Evolutionary conservation across 257 asterid genomes (phyloP).

Genomic region (Solanum clarkiae): DNA sequence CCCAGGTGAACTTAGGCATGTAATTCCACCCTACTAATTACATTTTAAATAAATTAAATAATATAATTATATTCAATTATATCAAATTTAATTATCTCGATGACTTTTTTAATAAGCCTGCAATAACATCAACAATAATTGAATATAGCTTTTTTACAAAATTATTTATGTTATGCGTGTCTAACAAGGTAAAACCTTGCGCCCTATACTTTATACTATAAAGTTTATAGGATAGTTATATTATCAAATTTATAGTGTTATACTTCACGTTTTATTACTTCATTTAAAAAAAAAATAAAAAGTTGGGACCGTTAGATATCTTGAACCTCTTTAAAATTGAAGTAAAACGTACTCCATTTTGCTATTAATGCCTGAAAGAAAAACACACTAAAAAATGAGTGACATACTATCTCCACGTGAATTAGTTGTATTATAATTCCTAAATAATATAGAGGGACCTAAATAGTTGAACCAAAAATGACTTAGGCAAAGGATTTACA

Average conservation of each 20-base stretch:
- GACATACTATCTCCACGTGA: not conserved
- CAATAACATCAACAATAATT: not conserved
- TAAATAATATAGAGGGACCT: not conserved
- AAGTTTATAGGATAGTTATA: not conserved
- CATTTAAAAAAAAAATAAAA: not conserved
- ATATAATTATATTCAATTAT: too few species aligned
- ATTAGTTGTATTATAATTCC: not conserved
- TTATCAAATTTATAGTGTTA: not conserved
- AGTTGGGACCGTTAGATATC: not conserved
- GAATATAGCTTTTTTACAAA: not conserved
- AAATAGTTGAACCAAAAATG: not conserved
- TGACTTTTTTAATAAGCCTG: too few species aligned
- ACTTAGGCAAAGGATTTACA: not conserved
- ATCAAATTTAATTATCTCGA: too few species aligned
- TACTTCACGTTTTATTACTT: not conserved
- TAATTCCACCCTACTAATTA: too few species aligned
- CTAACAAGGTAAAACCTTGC: not conserved
- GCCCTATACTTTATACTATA: not conserved
- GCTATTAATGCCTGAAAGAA: not conserved
- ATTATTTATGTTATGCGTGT: not conserved
- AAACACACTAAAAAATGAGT: not conserved
- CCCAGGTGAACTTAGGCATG: too few species aligned
- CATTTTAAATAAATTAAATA: too few species aligned
- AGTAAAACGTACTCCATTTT: not conserved
- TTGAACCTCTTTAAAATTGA: not conserved